A percentile compares a stretch with the other conserved stretches of the same genome.
phyloP scores from a whole-genome alignment of 1,284 basidiomycete genomes.

The Cutaneotrichosporon spelunceum region DNA sequence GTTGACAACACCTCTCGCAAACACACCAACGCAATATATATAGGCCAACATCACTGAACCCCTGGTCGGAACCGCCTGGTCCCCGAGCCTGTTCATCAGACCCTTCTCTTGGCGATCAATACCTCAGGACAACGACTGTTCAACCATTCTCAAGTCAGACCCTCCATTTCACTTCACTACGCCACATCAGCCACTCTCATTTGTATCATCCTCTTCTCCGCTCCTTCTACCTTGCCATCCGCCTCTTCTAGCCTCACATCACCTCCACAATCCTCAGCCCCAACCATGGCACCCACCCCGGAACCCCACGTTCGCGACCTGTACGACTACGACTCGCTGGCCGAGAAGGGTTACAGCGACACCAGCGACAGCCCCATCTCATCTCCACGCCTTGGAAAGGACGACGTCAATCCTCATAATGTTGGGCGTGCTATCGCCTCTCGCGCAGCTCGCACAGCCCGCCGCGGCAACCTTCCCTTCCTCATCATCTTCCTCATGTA shows the following conservation, averaged over 20 bases:
- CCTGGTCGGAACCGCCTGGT: too few species aligned
- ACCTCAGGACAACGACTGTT: too few species aligned
- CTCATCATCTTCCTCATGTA: conserved; percentile 41
- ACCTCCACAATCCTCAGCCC: background rate
- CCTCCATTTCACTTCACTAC: background rate
- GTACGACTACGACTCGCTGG: conserved; percentile 13
- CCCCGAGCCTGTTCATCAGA: too few species aligned
- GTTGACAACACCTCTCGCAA: too few species aligned
- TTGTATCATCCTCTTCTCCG: background rate
- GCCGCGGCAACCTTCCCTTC: conserved; percentile 40
- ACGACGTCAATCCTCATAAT: conserved; percentile 2
- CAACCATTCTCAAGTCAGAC: too few species aligned
- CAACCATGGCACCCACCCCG: background rate
- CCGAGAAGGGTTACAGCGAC: conserved; percentile 8
- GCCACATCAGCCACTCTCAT: background rate
- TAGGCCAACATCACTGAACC: too few species aligned
- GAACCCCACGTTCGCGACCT: conserved; percentile 4
- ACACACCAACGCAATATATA: too few species aligned
- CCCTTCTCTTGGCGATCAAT: too few species aligned
- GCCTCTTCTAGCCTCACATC: background rate
- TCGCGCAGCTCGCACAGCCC: conserved; percentile 28
- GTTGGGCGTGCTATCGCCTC: conserved; percentile 35
- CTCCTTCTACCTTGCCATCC: background rate
- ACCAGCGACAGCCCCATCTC: background rate
- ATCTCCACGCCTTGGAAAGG: background rate